Percentiles rank a stretch among this genome's conserved stretches.
Conservation (phyloP, 2,329 filamentous ascomycete species). For the Albophoma yamanashiensis region DNA sequence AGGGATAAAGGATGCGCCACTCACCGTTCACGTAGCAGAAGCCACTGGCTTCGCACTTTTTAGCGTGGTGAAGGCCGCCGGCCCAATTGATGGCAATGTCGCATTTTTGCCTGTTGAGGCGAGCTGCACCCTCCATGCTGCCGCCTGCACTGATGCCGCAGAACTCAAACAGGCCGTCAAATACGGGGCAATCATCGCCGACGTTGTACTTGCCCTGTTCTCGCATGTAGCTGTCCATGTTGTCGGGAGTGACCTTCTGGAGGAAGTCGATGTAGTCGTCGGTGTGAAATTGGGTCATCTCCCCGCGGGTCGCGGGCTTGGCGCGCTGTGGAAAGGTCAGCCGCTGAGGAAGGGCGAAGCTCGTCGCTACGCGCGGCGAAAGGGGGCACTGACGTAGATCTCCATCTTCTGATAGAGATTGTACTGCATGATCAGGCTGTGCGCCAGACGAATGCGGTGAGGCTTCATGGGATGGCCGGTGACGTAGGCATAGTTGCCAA, state of each 20-base stretch:
- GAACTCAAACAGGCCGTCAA: slow-evolving; percentile 95
- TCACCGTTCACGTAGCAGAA: slow-evolving; percentile 98
- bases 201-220: slow-evolving; percentile 94
- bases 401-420: slow-evolving; percentile 96
- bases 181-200: slow-evolving; percentile 93
- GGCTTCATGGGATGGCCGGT: slow-evolving; percentile 98
- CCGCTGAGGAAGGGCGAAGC: neutral
- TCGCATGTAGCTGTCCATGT: slow-evolving; percentile 87
- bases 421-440: slow-evolving; percentile 93
- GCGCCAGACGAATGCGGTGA: slow-evolving; percentile 87
- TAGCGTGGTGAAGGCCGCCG: slow-evolving; percentile 91
- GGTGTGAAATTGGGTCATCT: slow-evolving; percentile 91
- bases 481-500: slow-evolving; percentile 96
- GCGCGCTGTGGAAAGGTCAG: slow-evolving; percentile 45
- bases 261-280: slow-evolving; percentile 94
- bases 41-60: slow-evolving; percentile 90
- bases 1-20: slow-evolving; percentile 9
- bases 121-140: slow-evolving; percentile 84
- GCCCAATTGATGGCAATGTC: slow-evolving; percentile 99
- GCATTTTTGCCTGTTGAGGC: slow-evolving; percentile 81
- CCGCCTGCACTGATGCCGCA: slow-evolving; percentile 91
- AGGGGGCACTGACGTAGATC: slow-evolving; percentile 62
- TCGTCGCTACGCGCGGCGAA: neutral
- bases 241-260: slow-evolving; percentile 91
- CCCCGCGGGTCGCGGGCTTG: slow-evolving; percentile 77